phyloP scores from a whole-genome alignment of 331 rosid species.

The Malus hybrid region DNA sequence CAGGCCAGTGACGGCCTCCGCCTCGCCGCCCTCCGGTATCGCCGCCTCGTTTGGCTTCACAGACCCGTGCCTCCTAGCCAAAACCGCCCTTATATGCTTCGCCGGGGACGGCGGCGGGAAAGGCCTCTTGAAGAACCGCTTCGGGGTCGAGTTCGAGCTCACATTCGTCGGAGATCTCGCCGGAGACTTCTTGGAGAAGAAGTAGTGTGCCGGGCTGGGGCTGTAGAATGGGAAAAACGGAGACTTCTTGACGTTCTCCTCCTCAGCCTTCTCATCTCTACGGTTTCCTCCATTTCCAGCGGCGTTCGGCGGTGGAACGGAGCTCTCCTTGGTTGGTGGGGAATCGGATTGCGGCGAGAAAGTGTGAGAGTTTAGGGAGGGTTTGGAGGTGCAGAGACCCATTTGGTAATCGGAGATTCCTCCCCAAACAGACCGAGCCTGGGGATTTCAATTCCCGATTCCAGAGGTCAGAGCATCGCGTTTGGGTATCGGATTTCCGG shows the following conservation, averaged over 20 bases:
- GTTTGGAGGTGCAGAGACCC: conserved; percentile 88
- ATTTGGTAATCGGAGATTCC: conserved; percentile 17
- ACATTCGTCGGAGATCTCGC: conserved; percentile 67
- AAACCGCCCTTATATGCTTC: conserved; percentile 64
- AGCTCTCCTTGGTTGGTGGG: not conserved
- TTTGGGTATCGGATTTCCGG: not conserved
- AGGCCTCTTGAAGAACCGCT: conserved; percentile 53
- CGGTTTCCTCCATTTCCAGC: conserved; percentile 29
- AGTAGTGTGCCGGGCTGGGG: conserved; percentile 76
- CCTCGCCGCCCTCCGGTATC: conserved; percentile 63
- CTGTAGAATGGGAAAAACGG: conserved; percentile 66
- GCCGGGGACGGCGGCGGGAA: conserved; percentile 96
- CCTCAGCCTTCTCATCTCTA: conserved; percentile 3
- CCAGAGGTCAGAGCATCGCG: conserved; percentile 18
- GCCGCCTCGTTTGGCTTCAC: conserved; percentile 75
- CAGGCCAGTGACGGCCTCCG: conserved; percentile 40
- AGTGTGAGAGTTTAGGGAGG: conserved; percentile 22
- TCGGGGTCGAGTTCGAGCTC: conserved; percentile 54
- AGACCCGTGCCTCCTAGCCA: conserved; percentile 70
- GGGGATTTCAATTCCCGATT: conserved; percentile 11
- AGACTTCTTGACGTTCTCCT: conserved; percentile 46
- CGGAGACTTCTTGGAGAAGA: conserved; percentile 81
- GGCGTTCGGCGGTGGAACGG: not conserved
- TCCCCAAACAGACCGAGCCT: conserved; percentile 13
- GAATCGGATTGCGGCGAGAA: conserved; percentile 27